Base-by-base conservation (phyloP, 140 eudicot genomes). In the Ambrosia hybrid region DNA sequence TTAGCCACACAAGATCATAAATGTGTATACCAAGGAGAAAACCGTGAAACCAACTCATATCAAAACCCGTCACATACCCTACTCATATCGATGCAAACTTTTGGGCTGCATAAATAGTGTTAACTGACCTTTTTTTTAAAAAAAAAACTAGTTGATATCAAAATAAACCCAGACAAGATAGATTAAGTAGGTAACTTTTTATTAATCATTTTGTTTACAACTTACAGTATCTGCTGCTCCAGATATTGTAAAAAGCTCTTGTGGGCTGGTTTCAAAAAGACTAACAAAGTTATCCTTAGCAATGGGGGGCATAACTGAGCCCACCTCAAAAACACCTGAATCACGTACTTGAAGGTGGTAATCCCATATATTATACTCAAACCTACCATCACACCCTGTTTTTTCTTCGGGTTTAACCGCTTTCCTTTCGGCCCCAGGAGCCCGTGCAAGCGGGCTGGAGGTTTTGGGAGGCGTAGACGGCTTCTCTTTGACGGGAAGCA, bases 211-310 rank as follows among this genome's bases (percentile, higher is more conserved):
- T 75, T 81, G 76, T 74, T 75, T 53, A 52, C 74, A 73, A 83
- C 87, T 81, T 79, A 88, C 91, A 84, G 62, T 62, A 68, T 70
- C 26, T 21, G 26, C 39, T 41, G 71, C 70, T 57, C 65, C 70
- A 82, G 79, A 73, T 75, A 70, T 80, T 62, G 75, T 66, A 76
- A 83, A 60, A 30, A 87, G 82, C 76, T 82, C 82, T 58, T 85
- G 92, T 4, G 97, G 99, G 77, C 79, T 89, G 70, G 66, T 73
- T 36, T 83, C 70, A 81, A 94, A 94, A 78, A 94, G 82, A 83
- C 99, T 94, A 77, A 73, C 74, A 39, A 87, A 88, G 71, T 71
- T 67, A 71, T 73, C 85, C 60, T 60, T 33, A 52, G 85, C 70
- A 51, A 58, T 49, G 15, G 84, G 26, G 10, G 73, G 66, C 78